Conservation (phyloP, 2,329 filamentous ascomycete genomes). For the Fusarium sp. region DNA sequence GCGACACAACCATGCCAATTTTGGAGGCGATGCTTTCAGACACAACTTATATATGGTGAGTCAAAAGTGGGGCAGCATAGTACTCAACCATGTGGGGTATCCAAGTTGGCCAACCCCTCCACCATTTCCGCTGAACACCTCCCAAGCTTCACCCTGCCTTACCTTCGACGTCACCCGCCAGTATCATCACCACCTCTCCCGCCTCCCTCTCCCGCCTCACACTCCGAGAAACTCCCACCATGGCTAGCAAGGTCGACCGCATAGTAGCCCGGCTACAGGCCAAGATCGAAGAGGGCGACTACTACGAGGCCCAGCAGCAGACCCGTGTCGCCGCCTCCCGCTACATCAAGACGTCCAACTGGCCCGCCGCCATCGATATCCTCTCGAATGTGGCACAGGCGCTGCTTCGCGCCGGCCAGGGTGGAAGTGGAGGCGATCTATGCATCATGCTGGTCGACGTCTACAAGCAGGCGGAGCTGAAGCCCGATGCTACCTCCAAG, state of each 20-base stretch:
- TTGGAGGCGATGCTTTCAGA: background rate
- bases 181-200: background rate
- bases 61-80: background rate
- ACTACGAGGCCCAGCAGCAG: slow-evolving; percentile 98
- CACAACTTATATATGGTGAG: background rate
- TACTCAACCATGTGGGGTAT: slow-evolving; percentile 5
- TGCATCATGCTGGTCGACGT: slow-evolving; percentile 88
- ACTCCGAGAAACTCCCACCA: slow-evolving; percentile 29
- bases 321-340: slow-evolving; percentile 93
- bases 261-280: slow-evolving; percentile 75
- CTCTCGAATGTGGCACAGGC: slow-evolving; percentile 83
- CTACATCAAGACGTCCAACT: slow-evolving; percentile 89
- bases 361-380: slow-evolving; percentile 83
- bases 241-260: slow-evolving; percentile 54
- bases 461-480: slow-evolving; percentile 84
- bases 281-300: slow-evolving; percentile 89
- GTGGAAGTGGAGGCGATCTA: slow-evolving; percentile 89
- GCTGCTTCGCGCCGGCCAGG: slow-evolving; percentile 89
- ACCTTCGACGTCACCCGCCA: slow-evolving; percentile 28
- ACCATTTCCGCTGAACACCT: slow-evolving; percentile 16
- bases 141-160: slow-evolving; percentile 24
- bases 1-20: background rate
- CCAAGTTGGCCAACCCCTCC: slow-evolving; percentile 31
- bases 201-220: background rate
- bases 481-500: slow-evolving; percentile 76